Conservation (phyloP, 2,329 filamentous ascomycete genomes). For the Neofusicoccum sp. region DNA sequence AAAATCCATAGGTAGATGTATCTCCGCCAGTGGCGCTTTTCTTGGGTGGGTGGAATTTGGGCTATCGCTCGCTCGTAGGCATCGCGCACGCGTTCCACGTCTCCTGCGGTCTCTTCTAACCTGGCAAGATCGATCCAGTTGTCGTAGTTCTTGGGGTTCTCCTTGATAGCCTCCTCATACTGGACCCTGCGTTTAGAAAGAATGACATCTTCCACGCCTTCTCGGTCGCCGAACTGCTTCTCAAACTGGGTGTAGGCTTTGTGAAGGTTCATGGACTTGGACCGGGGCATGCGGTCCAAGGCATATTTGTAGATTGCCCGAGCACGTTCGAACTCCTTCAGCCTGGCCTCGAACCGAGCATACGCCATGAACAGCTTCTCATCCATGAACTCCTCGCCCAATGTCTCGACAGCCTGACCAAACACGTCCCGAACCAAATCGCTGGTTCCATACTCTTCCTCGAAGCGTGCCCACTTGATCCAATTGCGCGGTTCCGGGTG, state of each 20-base stretch:
- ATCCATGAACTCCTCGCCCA: constrained; percentile 94
- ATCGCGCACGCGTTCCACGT: constrained; percentile 80
- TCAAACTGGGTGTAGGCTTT: constrained; percentile 97
- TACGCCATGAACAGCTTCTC: constrained; percentile 95
- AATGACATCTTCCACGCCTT: constrained; percentile 93
- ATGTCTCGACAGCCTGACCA: constrained; percentile 78
- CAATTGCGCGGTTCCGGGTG: constrained; percentile 94
- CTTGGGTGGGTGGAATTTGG: constrained; percentile 89
- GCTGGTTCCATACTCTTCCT: constrained; percentile 91
- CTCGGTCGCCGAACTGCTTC: constrained; percentile 92
- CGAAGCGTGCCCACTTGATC: constrained; percentile 98
- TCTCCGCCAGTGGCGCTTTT: constrained; percentile 94
- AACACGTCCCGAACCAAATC: constrained; percentile 92
- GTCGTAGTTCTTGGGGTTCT: constrained; percentile 96
- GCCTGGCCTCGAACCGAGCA: constrained; percentile 87
- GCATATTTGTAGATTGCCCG: constrained; percentile 97
- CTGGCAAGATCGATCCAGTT: constrained; percentile 94
- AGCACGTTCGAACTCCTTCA: constrained; percentile 92
- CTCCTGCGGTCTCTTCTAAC: constrained; percentile 81
- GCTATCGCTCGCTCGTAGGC: constrained; percentile 95
- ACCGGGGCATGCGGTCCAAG: constrained; percentile 84
- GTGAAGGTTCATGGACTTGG: constrained; percentile 79
- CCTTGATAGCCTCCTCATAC: constrained; percentile 91
- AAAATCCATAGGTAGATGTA: constrained; percentile 99
- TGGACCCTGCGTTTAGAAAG: constrained; percentile 88